Evolutionary conservation across 176 grass and related monocot genomes (phyloP), one percentile per base, ranked within the genome.

Genomic region (Calamus simplicifolius): DNA sequence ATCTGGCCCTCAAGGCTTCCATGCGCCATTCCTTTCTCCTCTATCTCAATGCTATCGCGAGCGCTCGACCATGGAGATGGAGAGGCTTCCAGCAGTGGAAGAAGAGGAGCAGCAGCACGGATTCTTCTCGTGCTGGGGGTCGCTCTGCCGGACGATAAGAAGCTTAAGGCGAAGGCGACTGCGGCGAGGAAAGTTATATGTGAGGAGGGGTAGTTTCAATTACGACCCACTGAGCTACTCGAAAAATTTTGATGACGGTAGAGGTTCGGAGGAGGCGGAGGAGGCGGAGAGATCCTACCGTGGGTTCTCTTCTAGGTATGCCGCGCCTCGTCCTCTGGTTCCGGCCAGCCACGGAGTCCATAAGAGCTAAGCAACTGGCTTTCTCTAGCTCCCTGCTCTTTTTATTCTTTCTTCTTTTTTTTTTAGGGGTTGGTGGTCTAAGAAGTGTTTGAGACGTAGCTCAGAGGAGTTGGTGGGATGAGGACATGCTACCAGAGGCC

Each of bases 201-300:
- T 4, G 1, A 49, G 13, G 23, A 58, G 18, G 5, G 69, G 69
- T n/a, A 62, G 57, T 12, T 72, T 61, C 48, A 61, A 25, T n/a
- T 72, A 72, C n/a, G 69, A 72, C 18, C 69, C 69, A 16, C 49
- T 61, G 13, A 72, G 69, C 49, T 72, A 72, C 48, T 25, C 69
- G 5, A 57, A 72, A 18, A 72, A 72, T 58, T 71, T 72, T 49
- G 69, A 72, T 8, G 69, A 72, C 0, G 68, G 68, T 2, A 0
- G n/a, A 4, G 2, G 23, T 8, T 30, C 49, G 29, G 67, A 48
- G 6, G 54, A 69, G 26, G 57, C 43, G 23, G 49, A 53, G 49
- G 17, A 19, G 50, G 16, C 2, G 0, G 66, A n/a, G 29, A 25
- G 10, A 31, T 30, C 30, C 49, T n/a, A 53, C 56, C 21, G 43